A percentile compares a stretch with the other conserved stretches of the same genome.
phyloP scores from a whole-genome alignment of 768 basidiomycete species.

The Auricularia auricula-judae region DNA sequence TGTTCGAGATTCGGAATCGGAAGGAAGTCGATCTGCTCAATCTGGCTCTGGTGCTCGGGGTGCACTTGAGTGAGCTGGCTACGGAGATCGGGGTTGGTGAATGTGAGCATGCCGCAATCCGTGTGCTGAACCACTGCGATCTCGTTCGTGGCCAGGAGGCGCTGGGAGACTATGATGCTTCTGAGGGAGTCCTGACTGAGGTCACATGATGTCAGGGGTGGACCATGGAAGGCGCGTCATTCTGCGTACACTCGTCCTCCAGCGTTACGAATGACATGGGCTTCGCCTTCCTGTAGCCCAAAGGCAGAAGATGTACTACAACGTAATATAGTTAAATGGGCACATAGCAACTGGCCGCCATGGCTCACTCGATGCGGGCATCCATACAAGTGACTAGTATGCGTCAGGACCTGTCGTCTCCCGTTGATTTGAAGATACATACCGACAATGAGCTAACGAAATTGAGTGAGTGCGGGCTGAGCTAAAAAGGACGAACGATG shows the following conservation, averaged over 20 bases:
- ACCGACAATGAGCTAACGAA: background rate
- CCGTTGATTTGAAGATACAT: background rate
- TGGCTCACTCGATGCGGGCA: constrained; percentile 48
- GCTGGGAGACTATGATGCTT: constrained; percentile 60
- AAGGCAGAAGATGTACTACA: constrained; percentile 45
- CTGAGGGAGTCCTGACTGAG: constrained; percentile 52
- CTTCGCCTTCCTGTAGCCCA: constrained; percentile 54
- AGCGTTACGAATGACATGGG: constrained; percentile 67
- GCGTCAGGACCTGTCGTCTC: background rate
- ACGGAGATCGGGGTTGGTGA: constrained; percentile 40
- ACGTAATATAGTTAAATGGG: constrained; percentile 2
- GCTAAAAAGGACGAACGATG: background rate
- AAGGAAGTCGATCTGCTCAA: constrained; percentile 43
- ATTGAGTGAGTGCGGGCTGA: background rate
- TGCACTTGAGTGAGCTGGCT: constrained; percentile 36
- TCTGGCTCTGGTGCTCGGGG: constrained; percentile 20
- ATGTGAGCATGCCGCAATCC: constrained; percentile 62
- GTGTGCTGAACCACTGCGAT: constrained; percentile 63
- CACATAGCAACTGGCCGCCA: background rate
- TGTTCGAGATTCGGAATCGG: constrained; percentile 41
- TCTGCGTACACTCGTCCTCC: constrained; percentile 48
- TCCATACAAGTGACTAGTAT: constrained; percentile 54
- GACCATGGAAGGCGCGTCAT: background rate
- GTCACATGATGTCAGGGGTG: background rate
- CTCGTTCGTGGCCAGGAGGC: constrained; percentile 58